Evolutionary conservation across 208 protist genomes (phyloP).

Genomic region (Leishmania guyanensis): DNA sequence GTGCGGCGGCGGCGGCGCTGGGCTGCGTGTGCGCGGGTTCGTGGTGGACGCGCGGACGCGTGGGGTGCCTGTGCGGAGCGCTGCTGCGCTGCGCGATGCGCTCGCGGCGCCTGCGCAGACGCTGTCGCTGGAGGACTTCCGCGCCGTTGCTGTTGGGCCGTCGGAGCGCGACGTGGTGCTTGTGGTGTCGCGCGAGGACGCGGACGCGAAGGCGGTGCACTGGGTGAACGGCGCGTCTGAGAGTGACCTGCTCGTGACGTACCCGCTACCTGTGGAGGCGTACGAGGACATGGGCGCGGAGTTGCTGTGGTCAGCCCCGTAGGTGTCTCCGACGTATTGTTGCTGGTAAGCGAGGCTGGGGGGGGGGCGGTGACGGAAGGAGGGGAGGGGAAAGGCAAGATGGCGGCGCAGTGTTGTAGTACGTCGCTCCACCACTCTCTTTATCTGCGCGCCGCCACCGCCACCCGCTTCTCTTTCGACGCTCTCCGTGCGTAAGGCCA

Average conservation of each 20-base stretch:
- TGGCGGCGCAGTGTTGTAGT: too few species aligned
- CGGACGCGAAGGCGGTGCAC: conserved; percentile 40
- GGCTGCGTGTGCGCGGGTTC: conserved; percentile 34
- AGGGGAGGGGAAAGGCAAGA: too few species aligned
- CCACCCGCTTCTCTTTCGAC: too few species aligned
- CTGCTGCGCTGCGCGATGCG: conserved; percentile 8
- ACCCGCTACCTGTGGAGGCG: conserved; percentile 36
- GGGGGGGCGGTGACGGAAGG: too few species aligned
- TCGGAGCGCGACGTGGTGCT: conserved; percentile 29
- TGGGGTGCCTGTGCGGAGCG: not conserved
- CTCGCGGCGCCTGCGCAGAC: conserved; percentile 49
- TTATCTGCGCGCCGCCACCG: too few species aligned
- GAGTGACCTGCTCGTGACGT: conserved; percentile 55
- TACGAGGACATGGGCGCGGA: conserved; percentile 47
- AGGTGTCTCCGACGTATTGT: too few species aligned
- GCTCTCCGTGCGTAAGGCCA: too few species aligned
- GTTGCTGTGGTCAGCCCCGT: conserved; percentile 19
- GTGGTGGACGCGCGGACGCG: conserved; percentile 36
- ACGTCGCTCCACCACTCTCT: too few species aligned
- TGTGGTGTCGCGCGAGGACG: conserved; percentile 37
- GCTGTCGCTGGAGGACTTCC: conserved; percentile 63
- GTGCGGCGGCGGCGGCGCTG: conserved; percentile 12
- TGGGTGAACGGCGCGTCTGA: conserved; percentile 49
- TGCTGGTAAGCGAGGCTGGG: too few species aligned
- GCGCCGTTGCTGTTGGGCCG: conserved; percentile 26